Evolutionary conservation across 1,139 yeast species (phyloP), one percentile per base, ranked within the genome.

Genomic region (Debaryomyces fabryi): DNA sequence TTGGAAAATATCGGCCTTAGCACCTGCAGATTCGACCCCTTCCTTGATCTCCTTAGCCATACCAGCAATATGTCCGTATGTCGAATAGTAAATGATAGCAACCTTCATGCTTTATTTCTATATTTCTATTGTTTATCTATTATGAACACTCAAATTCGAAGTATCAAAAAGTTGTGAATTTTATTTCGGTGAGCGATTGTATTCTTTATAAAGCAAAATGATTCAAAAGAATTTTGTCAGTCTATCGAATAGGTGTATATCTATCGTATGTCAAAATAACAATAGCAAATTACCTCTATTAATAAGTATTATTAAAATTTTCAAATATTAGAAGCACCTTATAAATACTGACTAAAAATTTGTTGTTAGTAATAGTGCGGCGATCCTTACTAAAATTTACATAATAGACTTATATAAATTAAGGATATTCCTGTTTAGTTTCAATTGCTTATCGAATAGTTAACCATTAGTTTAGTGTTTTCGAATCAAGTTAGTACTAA

Each of bases 1-100:
- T 62, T 77, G 81, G 59, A 67, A 78, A 37, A 79, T 59, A 45
- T 72, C 78, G 9, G 57, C 65, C 16, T 45, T 39, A n/a, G 62
- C 55, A 32, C 79, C 80, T 9, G 72, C 54, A 16, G 65, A 58
- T 50, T 71, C 72, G 25, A 76, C 66, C 54, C 83, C 82, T 39
- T 64, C 62, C 61, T 76, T 68, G 48, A 76, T 62, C 37, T 69
- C 64, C 52, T 69, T 63, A 38, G 83, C 86, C 65, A 84, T 61
- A 38, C 67, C 62, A 50, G 74, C 71, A 52, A 83, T 67, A 63
- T 85, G 91, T 47, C 87, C 87, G 64, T 82, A 85, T 39, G 82
- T 72, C 41, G 89, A 82, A 67, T 83, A 85, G 58, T 78, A 72
- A 51, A 85, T 71, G 59, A 85, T 78, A 15, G 79, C 79, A 32